Evolutionary conservation across 306 rosid species (phyloP), one percentile per base, ranked within the genome.

Genomic region (Pterocarpus santalinus): DNA sequence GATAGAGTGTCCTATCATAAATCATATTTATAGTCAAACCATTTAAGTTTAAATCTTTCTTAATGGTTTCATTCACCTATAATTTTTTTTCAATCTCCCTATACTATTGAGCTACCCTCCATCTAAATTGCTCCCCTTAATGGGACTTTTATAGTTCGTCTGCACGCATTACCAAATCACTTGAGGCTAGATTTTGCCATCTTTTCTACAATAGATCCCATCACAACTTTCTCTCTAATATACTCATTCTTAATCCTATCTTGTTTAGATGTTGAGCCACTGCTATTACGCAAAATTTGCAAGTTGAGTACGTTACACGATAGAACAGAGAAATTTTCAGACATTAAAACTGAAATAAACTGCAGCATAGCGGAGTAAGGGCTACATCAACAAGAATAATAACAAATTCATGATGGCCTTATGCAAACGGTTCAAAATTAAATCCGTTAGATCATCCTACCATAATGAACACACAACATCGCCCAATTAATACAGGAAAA

Each of bases 381-480:
- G 80, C 49, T 2, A 55, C 11, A 39, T 49, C 17, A 68, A 1
- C 9, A 5, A 32, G 34, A 73, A 68, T 12, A 73, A 68, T 16
- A 68, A 60, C 17, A 44, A 79, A 69, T 16, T 28, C 16, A 28
- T 2, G 13, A 36, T 69, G 72, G 43, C 33, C 34, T 39, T 35
- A 44, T 22, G 30, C 77, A 35, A 46, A 47, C 49, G 16, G 14
- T 51, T 66, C 32, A 4, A 63, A 33, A 46, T 43, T 53, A 16
- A 64, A 65, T 66, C 77, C 47, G 51, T 39, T 77, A 73, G 11
- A 68, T 73, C 14, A 73, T 68, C 36, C 65, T 47, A 49, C 41
- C 66, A 47, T 49, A 76, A 69, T 13, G 39, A 72, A 78, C 83
- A 51, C 16, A 39, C 15, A 17, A 32, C 33, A 34, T 76, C 39